Evolutionary conservation across 1,284 basidiomycete genomes (phyloP), one percentile per base, ranked within the genome.

Genomic region (Sanghuangporus sanghuang): DNA sequence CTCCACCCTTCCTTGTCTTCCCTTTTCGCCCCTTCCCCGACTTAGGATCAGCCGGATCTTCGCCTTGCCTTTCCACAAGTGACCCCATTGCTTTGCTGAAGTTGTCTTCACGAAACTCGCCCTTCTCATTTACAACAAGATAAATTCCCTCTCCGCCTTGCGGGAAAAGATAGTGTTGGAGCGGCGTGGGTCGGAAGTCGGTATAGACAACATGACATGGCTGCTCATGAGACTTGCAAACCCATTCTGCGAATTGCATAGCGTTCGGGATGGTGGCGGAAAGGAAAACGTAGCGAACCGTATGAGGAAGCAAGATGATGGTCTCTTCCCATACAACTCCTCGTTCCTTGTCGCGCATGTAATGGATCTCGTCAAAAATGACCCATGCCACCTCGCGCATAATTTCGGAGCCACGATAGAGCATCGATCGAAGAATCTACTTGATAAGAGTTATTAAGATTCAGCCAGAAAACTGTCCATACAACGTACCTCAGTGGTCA

Each of bases 301-400:
- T 89, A 74, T 98, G 93, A 3, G 97, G 96, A 7, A 99, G 85
- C 0, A 99, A 85, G 69, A 99, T 99, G 74, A 99, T 98, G 0
- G 97, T 98, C 71, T 92, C 89, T 73, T 92, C 90, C 89, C 89
- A 91, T 27, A 91, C 89, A n/a, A 93, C 91, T 69, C 90, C 90
- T 68, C 90, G 87, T 71, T 93, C 90, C 69, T 96, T 95, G 81
- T 99, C 97, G 68, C 97, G 91, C 97, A 99, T 99, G 78, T 99
- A 99, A 76, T 99, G 97, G 67, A 99, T 98, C 77, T 99, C 97
- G 74, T 99, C 97, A 73, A 99, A 99, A 65, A 99, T 87, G 67
- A 99, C 96, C 97, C 97, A 99, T 0, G 96, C 96, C 14, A 99
- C 96, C 80, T 99, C 97, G 66, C 97, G 92, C 93, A 99, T 98